Evolutionary conservation across 768 basidiomycete species (phyloP).

Genomic region (Kwoniella mangroviensis): DNA sequence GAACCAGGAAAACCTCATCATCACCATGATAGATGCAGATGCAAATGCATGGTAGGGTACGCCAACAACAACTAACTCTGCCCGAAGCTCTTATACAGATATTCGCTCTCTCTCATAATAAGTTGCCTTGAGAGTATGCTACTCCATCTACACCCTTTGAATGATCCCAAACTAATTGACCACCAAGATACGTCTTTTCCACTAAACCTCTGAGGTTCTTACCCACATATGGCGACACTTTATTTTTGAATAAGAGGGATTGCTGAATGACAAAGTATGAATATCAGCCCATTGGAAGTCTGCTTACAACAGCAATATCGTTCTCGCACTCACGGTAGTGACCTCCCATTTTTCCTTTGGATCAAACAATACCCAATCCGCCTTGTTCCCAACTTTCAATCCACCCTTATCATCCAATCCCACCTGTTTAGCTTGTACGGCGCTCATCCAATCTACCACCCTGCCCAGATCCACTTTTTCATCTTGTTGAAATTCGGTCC

Average conservation of each 20-base stretch:
- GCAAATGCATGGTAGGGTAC: too few species aligned
- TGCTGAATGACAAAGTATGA: constrained; percentile 55
- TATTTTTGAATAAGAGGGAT: constrained; percentile 85
- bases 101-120: background rate
- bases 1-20: too few species aligned
- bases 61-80: too few species aligned
- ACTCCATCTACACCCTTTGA: constrained; percentile 13
- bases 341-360: constrained; percentile 60
- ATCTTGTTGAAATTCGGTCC: constrained; percentile 68
- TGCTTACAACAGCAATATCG: constrained; percentile 61
- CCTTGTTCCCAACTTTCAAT: constrained; percentile 75
- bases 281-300: constrained; percentile 42
- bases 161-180: constrained; percentile 66
- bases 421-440: constrained; percentile 76
- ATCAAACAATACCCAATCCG: constrained; percentile 86
- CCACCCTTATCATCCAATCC: constrained; percentile 76
- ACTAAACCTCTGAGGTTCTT: constrained; percentile 72
- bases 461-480: constrained; percentile 61
- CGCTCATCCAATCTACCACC: constrained; percentile 76
- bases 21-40: too few species aligned
- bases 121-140: background rate
- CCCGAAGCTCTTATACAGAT: too few species aligned
- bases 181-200: constrained; percentile 78
- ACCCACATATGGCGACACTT: constrained; percentile 87
- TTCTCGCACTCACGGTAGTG: constrained; percentile 43